A percentile compares a stretch with the other conserved stretches of the same genome.
phyloP scores from a whole-genome alignment of 2,329 filamentous ascomycete genomes.

The Paraphoma chrysanthemicola region DNA sequence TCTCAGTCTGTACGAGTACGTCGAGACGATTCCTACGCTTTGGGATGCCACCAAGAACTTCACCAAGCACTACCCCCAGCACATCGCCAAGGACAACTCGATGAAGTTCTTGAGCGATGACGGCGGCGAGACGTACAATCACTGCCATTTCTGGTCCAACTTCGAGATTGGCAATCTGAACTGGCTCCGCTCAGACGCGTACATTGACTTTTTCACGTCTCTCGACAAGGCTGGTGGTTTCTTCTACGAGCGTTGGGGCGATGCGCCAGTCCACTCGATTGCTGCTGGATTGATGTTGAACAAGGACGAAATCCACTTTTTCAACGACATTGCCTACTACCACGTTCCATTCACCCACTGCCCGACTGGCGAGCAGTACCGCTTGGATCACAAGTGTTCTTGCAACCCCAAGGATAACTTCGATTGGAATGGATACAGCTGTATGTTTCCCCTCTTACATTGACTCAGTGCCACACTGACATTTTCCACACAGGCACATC shows the following conservation, averaged over 20 bases:
- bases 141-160: conserved; percentile 99
- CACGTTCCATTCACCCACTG: conserved; percentile 98
- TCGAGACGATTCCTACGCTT: conserved; percentile 92
- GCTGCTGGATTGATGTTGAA: conserved; percentile 84
- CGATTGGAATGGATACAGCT: conserved; percentile 99
- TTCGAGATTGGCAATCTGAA: conserved; percentile 95
- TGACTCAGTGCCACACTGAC: conserved; percentile 11
- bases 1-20: conserved; percentile 93
- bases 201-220: conserved; percentile 87
- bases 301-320: conserved; percentile 97
- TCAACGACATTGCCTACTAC: conserved; percentile 98
- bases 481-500: conserved; percentile 78
- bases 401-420: conserved; percentile 98
- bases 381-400: conserved; percentile 86
- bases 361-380: conserved; percentile 84
- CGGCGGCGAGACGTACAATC: conserved; percentile 89
- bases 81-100: conserved; percentile 82
- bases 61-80: conserved; percentile 86
- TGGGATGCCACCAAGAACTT: conserved; percentile 97
- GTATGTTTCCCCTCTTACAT: conserved; percentile 61
- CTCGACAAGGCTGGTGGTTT: conserved; percentile 93
- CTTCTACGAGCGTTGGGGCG: conserved; percentile 99
- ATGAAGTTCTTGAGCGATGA: conserved; percentile 94
- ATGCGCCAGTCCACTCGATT: conserved; percentile 98
- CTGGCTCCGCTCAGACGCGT: conserved; percentile 89